These are phyloP conservation scores for Paragyromitra xinjiangensis DNA, from an alignment of 495 filamentous ascomycete species.

Conservation along the genomic window DNA sequence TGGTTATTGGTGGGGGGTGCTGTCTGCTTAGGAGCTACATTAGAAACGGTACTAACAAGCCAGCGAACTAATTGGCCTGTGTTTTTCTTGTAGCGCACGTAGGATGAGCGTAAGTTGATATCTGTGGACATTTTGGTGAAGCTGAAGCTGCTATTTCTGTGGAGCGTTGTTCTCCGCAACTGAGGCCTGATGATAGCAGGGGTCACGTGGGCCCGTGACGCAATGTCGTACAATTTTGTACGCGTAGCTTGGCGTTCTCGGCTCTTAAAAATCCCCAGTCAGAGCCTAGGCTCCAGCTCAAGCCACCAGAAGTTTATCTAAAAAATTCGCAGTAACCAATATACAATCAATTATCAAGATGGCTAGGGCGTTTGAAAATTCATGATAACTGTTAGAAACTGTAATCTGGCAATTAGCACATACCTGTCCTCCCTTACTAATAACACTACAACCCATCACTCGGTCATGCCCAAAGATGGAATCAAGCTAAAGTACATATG, in stretches of 20 bases:
- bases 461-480: no score
- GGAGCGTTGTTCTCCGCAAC: background rate
- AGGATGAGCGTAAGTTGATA: constrained; percentile 43
- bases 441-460: no score
- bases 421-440: no score
- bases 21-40: constrained; percentile 20
- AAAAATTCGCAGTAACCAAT: no score
- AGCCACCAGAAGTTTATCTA: no score
- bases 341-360: no score
- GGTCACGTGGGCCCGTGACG: background rate
- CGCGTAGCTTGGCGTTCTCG: background rate
- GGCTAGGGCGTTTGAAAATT: no score
- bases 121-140: constrained; percentile 25
- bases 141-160: background rate
- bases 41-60: constrained; percentile 32
- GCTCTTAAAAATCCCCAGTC: background rate
- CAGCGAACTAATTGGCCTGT: constrained; percentile 39
- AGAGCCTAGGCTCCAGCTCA: no score
- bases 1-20: constrained; percentile 3
- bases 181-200: background rate
- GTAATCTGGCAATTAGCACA: no score
- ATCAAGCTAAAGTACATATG: no score
- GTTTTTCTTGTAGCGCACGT: constrained; percentile 46
- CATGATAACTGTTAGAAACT: no score
- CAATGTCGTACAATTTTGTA: background rate